Evolutionary conservation across 805 yeast genomes (phyloP).

Genomic region (Spathaspora passalidarum): DNA sequence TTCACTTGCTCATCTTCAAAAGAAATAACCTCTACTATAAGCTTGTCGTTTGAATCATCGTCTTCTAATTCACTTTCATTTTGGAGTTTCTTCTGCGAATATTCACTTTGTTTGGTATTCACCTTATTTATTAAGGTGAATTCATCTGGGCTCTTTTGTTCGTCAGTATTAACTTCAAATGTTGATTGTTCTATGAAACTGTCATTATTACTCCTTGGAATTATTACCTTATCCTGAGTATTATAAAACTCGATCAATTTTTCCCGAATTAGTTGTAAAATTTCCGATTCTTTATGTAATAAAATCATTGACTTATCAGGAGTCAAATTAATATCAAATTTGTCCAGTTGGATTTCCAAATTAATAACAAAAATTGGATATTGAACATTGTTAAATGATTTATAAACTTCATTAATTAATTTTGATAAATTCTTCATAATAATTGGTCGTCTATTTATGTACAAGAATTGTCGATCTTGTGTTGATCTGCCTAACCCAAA

Average conservation of each 20-base stretch:
- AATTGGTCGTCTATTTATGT: conserved; percentile 76
- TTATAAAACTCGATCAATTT: conserved; percentile 48
- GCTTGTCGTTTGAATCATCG: no score
- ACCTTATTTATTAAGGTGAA: no score
- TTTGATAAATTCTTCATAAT: conserved; percentile 51
- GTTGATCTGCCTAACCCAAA: conserved; percentile 68
- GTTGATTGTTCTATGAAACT: conserved; percentile 2
- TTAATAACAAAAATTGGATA: conserved; percentile 68
- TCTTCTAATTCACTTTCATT: no score
- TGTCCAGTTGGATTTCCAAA: conserved; percentile 47
- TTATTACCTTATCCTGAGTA: conserved; percentile 22
- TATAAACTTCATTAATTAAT: conserved; percentile 71
- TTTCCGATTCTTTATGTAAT: conserved; percentile 60
- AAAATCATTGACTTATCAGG: conserved; percentile 83
- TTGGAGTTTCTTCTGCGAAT: not conserved
- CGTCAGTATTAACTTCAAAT: not conserved
- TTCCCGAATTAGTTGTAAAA: conserved; percentile 56
- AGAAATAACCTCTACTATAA: not conserved
- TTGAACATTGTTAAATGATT: conserved; percentile 67
- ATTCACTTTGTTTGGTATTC: not conserved
- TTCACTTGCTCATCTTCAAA: not conserved
- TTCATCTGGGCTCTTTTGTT: conserved; percentile 4
- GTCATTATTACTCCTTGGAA: conserved; percentile 16
- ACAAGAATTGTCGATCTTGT: conserved; percentile 73
- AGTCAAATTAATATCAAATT: conserved; percentile 81